Evolutionary conservation across 2,329 filamentous ascomycete genomes (phyloP).

Genomic region (Ophiostoma fasciatum): DNA sequence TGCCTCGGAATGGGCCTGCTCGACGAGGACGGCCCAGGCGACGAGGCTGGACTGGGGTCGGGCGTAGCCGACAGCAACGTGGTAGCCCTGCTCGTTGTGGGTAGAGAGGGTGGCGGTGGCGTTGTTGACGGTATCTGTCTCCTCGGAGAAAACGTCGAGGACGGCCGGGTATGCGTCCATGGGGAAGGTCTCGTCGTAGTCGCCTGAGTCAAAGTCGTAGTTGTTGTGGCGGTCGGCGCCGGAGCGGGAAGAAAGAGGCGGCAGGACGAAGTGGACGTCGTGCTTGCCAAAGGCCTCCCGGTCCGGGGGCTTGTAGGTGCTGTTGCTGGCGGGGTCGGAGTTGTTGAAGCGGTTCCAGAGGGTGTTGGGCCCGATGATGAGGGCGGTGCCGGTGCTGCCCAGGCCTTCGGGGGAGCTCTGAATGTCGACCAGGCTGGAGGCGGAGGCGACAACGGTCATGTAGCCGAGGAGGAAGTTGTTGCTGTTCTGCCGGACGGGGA

Average conservation of each 20-base stretch:
- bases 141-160: constrained; percentile 39
- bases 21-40: constrained; percentile 72
- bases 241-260: constrained; percentile 26
- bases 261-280: constrained; percentile 44
- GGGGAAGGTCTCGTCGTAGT: constrained; percentile 36
- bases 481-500: constrained; percentile 58
- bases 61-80: constrained; percentile 70
- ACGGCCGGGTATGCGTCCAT: constrained; percentile 49
- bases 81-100: constrained; percentile 52
- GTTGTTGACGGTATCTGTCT: constrained; percentile 41
- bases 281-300: constrained; percentile 25
- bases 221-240: constrained; percentile 32
- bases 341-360: constrained; percentile 48
- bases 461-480: constrained; percentile 60
- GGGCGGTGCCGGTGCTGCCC: constrained; percentile 51
- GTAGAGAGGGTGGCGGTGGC: constrained; percentile 55
- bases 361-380: constrained; percentile 55
- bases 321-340: constrained; percentile 29
- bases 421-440: constrained; percentile 46
- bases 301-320: constrained; percentile 25
- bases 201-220: constrained; percentile 27
- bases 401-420: constrained; percentile 53
- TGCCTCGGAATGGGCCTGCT: constrained; percentile 60
- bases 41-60: constrained; percentile 52
- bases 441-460: constrained; percentile 65